A percentile compares a stretch with the other conserved stretches of the same genome.
phyloP scores from a whole-genome alignment of 176 grass and related monocot species.

The Eleusine indica region DNA sequence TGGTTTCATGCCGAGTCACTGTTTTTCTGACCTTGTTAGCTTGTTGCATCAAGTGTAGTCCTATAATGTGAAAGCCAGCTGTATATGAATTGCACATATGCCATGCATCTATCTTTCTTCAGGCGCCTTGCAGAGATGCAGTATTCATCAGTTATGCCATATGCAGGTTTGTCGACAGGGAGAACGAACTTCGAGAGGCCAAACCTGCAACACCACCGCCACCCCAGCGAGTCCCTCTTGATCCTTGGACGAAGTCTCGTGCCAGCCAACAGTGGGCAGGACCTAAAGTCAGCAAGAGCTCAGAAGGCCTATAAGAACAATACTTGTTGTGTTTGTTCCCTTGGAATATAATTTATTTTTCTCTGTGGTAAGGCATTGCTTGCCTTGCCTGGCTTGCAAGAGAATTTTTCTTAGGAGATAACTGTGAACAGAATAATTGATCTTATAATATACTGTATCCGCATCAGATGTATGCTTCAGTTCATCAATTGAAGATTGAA shows the following conservation, averaged over 20 bases:
- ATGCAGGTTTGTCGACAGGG: conserved; percentile 85
- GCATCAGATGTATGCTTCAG: conserved; percentile 13
- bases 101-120: neutral
- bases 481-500: neutral
- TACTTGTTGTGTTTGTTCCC: neutral
- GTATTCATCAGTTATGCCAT: conserved; percentile 11
- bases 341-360: neutral
- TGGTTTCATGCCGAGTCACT: neutral
- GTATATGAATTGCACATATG: neutral
- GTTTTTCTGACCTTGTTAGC: neutral
- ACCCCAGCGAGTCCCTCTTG: conserved; percentile 60
- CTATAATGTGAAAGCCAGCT: neutral
- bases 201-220: conserved; percentile 69
- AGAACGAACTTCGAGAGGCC: conserved; percentile 86
- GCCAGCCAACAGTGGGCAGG: conserved; percentile 69
- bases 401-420: conserved; percentile 31
- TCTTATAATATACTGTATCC: neutral
- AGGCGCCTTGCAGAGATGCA: neutral
- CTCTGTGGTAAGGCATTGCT: conserved; percentile 10
- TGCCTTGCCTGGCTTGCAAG: conserved; percentile 9
- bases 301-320: conserved; percentile 56
- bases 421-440: conserved; percentile 54
- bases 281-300: conserved; percentile 57
- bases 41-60: neutral
- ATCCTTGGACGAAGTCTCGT: conserved; percentile 84